These are phyloP conservation scores for Collybiopsis confluens DNA, from an alignment of 768 basidiomycete species.

Conservation along the genomic window DNA sequence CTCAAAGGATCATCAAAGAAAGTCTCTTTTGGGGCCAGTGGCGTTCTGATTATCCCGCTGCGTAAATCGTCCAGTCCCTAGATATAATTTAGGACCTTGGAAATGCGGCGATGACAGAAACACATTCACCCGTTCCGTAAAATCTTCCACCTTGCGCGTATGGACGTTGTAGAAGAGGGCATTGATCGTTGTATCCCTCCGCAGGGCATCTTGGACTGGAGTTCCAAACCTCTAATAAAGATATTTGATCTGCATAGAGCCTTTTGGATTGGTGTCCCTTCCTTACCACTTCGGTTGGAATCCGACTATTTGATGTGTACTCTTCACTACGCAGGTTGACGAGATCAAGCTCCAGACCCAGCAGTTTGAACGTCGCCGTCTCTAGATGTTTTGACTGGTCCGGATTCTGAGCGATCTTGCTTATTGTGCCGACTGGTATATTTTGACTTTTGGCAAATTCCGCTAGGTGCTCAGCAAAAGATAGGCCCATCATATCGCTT, in stretches of 20 bases:
- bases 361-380: conserved; percentile 80
- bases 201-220: conserved; percentile 82
- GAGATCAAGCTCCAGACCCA: conserved; percentile 84
- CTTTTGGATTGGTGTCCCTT: background rate
- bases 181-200: conserved; percentile 95
- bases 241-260: background rate
- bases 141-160: conserved; percentile 79
- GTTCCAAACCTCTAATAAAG: conserved; percentile 77
- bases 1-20: conserved; percentile 94
- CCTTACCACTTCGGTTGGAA: conserved; percentile 83
- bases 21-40: conserved; percentile 80
- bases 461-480: conserved; percentile 80
- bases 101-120: background rate
- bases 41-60: conserved; percentile 79
- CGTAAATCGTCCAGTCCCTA: conserved; percentile 85
- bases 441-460: conserved; percentile 52
- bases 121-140: conserved; percentile 62
- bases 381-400: conserved; percentile 98
- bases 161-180: conserved; percentile 95
- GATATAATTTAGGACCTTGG: background rate
- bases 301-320: conserved; percentile 83
- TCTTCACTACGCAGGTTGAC: conserved; percentile 93
- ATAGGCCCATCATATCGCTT: conserved; percentile 81
- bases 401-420: conserved; percentile 89
- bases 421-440: conserved; percentile 54